Evolutionary conservation across 371 early-diverging fungal genomes (phyloP).

Genomic region (Mortierella sp.): DNA sequence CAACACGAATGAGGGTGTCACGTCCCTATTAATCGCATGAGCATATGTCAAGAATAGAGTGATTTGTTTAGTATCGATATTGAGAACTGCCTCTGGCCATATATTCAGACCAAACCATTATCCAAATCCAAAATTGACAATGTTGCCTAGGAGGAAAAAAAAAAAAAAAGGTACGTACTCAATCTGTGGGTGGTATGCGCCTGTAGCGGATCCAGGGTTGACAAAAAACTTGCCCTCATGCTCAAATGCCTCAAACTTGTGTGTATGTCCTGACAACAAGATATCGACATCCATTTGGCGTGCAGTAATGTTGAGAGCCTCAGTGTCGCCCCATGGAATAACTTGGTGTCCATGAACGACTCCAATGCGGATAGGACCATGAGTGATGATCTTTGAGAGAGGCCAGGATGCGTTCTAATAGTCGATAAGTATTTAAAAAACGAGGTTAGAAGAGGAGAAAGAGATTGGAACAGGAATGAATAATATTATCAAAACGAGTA

Average conservation of each 20-base stretch:
- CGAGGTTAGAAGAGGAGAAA: background rate
- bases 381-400: constrained; percentile 76
- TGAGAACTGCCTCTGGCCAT: too few species aligned
- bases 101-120: too few species aligned
- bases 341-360: constrained; percentile 92
- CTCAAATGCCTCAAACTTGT: constrained; percentile 91
- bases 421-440: background rate
- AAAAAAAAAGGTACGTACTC: constrained; percentile 49
- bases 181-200: constrained; percentile 75
- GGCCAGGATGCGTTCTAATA: constrained; percentile 69
- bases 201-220: constrained; percentile 96
- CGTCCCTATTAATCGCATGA: constrained; percentile 57
- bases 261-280: constrained; percentile 89
- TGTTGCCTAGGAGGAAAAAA: too few species aligned
- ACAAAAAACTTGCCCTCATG: constrained; percentile 90
- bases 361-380: constrained; percentile 85
- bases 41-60: background rate
- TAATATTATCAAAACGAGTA: background rate
- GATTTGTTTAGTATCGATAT: too few species aligned
- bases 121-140: too few species aligned
- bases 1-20: constrained; percentile 92
- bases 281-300: constrained; percentile 94
- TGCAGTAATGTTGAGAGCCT: constrained; percentile 83
- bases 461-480: background rate
- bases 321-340: constrained; percentile 90